Evolutionary conservation across 345 rosid species (phyloP).

Genomic region (Arabidopsis suecica): DNA sequence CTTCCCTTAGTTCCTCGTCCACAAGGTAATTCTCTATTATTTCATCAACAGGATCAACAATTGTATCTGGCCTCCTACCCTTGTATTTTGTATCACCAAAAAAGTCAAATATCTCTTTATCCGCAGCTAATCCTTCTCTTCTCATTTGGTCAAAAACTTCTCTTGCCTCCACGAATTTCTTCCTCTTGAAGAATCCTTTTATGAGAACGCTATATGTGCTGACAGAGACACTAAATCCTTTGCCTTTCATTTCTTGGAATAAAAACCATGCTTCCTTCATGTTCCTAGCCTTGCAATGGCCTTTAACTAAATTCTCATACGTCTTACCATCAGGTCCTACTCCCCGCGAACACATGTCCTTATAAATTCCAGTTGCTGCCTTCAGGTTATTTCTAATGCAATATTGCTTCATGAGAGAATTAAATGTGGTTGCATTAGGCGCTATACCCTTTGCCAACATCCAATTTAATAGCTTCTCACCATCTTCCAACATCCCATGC

Average conservation of each 20-base stretch:
- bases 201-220: conserved; percentile 73
- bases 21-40: conserved; percentile 69
- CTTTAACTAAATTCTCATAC: conserved; percentile 77
- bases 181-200: conserved; percentile 77
- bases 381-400: conserved; percentile 64
- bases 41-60: conserved; percentile 84
- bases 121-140: conserved; percentile 62
- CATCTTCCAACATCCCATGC: conserved; percentile 83
- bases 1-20: conserved; percentile 44
- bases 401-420: conserved; percentile 80
- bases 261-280: conserved; percentile 97
- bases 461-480: conserved; percentile 79
- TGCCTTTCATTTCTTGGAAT: conserved; percentile 65
- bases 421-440: conserved; percentile 81
- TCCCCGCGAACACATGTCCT: conserved; percentile 65
- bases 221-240: conserved; percentile 63
- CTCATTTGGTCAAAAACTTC: conserved; percentile 78
- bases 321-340: conserved; percentile 75
- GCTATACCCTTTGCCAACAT: conserved; percentile 79
- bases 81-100: conserved; percentile 69
- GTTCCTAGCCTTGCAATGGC: conserved; percentile 97
- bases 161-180: conserved; percentile 73
- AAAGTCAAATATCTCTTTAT: conserved; percentile 59
- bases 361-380: conserved; percentile 56
- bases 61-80: conserved; percentile 60